Conservation (phyloP, 2,329 filamentous ascomycete genomes). For the Rutstroemia sydowiana region DNA sequence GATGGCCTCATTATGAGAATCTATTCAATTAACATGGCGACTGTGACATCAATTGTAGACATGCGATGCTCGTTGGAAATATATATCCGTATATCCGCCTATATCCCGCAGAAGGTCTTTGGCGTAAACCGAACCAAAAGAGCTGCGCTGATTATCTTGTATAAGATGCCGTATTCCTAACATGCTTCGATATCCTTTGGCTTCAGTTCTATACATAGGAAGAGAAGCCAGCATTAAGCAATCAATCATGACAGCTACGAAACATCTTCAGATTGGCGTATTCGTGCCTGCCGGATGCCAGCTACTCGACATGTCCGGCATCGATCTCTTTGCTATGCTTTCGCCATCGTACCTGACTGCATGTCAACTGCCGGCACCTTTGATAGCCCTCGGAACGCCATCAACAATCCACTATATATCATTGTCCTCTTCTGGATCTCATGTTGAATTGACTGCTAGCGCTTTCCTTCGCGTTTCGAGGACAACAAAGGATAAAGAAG, state of each 20-base stretch:
- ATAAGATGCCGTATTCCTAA: too few species aligned
- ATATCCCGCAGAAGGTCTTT: too few species aligned
- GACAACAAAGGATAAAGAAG: slow-evolving; percentile 37
- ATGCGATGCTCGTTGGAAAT: too few species aligned
- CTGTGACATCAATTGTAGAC: too few species aligned
- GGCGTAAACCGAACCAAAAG: too few species aligned
- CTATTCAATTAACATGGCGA: too few species aligned
- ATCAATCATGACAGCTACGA: not conserved
- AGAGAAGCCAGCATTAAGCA: too few species aligned
- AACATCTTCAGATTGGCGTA: not conserved
- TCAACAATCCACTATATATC: slow-evolving; percentile 42
- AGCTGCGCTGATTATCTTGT: too few species aligned
- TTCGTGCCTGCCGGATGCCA: not conserved
- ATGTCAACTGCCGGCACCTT: slow-evolving; percentile 31
- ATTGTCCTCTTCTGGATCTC: slow-evolving; percentile 29
- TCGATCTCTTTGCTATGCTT: slow-evolving; percentile 25
- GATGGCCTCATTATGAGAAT: too few species aligned
- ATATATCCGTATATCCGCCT: too few species aligned
- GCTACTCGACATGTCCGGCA: not conserved
- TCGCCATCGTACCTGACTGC: slow-evolving; percentile 39
- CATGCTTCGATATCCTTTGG: too few species aligned
- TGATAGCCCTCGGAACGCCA: slow-evolving; percentile 37
- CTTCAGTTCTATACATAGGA: too few species aligned
- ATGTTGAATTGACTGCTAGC: slow-evolving; percentile 37
- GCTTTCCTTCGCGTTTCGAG: slow-evolving; percentile 36